phyloP scores from a whole-genome alignment of 2,329 filamentous ascomycete genomes.

The Botrytis hyacinthi region DNA sequence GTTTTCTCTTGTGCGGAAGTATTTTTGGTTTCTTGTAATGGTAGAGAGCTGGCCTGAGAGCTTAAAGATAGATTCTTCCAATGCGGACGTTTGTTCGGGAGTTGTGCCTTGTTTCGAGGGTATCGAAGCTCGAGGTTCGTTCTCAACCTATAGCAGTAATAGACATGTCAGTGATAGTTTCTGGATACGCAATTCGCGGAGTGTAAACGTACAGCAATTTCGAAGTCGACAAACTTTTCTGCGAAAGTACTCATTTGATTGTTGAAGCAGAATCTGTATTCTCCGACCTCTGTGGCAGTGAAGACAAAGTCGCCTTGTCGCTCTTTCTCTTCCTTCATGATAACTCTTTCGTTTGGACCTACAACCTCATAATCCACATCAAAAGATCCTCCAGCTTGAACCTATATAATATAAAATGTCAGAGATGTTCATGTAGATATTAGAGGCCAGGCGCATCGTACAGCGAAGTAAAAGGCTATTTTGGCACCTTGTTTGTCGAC shows the following conservation, averaged over 20 bases:
- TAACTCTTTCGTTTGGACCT: slow-evolving; percentile 75
- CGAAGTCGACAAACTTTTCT: slow-evolving; percentile 97
- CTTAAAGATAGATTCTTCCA: slow-evolving; percentile 92
- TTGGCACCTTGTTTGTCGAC: slow-evolving; percentile 79
- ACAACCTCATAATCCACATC: slow-evolving; percentile 91
- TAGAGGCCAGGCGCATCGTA: slow-evolving; percentile 48
- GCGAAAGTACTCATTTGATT: slow-evolving; percentile 98
- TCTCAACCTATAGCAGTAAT: slow-evolving; percentile 68
- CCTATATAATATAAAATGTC: slow-evolving; percentile 50
- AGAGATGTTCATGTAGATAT: slow-evolving; percentile 1
- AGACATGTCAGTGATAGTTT: slow-evolving; percentile 3
- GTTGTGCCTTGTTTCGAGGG: slow-evolving; percentile 85
- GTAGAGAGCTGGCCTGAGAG: slow-evolving; percentile 89
- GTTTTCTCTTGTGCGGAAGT: slow-evolving; percentile 98
- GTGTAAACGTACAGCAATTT: slow-evolving; percentile 73
- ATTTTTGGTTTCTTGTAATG: slow-evolving; percentile 96
- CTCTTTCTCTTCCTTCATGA: slow-evolving; percentile 85
- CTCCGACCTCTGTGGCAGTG: slow-evolving; percentile 80
- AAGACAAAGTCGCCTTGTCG: slow-evolving; percentile 98
- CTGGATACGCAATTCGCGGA: not conserved
- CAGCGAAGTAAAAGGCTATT: slow-evolving; percentile 97
- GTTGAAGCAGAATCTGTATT: slow-evolving; percentile 97
- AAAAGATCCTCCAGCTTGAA: slow-evolving; percentile 97
- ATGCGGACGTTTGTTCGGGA: slow-evolving; percentile 80
- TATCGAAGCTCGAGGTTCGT: slow-evolving; percentile 77